phyloP scores from a whole-genome alignment of 202 grass and related monocot species.

The Schoenoplectus triqueter region DNA sequence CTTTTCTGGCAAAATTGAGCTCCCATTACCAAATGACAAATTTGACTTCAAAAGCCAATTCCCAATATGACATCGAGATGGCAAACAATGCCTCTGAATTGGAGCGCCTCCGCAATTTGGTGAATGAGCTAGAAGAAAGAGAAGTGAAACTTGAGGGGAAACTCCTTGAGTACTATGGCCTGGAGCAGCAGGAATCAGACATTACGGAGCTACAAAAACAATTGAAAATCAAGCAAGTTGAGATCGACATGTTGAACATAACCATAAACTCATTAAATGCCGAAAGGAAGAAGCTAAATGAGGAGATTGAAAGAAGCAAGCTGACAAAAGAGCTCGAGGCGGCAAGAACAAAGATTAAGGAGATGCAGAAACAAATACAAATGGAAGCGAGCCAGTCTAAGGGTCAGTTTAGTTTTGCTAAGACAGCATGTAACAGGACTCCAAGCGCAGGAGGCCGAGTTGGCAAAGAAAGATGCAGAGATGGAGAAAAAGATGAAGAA shows the following conservation, averaged over 20 bases:
- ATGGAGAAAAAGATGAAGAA: slow-evolving; percentile 77
- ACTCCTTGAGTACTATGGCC: slow-evolving; percentile 86
- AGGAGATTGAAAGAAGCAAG: slow-evolving; percentile 42
- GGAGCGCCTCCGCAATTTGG: slow-evolving; percentile 59
- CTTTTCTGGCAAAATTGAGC: slow-evolving; percentile 70
- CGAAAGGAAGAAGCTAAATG: slow-evolving; percentile 82
- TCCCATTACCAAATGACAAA: slow-evolving; percentile 64
- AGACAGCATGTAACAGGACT: slow-evolving; percentile 84
- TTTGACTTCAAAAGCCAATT: slow-evolving; percentile 61
- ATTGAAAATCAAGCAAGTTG: slow-evolving; percentile 74
- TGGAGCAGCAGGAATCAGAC: slow-evolving; percentile 88
- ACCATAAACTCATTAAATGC: slow-evolving; percentile 71
- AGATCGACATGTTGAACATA: slow-evolving; percentile 77
- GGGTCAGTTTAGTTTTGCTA: slow-evolving; percentile 68
- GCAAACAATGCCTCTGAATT: slow-evolving; percentile 49
- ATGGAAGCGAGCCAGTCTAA: slow-evolving; percentile 76
- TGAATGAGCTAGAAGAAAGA: slow-evolving; percentile 76
- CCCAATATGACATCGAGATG: slow-evolving; percentile 64
- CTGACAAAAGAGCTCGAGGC: slow-evolving; percentile 52
- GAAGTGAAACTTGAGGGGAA: slow-evolving; percentile 83
- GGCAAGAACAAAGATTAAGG: slow-evolving; percentile 73
- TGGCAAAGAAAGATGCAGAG: slow-evolving; percentile 66
- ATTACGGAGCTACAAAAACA: slow-evolving; percentile 77
- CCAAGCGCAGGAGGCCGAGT: slow-evolving; percentile 71
- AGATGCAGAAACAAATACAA: slow-evolving; percentile 86